Percentiles rank a stretch among this genome's conserved stretches.
phyloP scores from a whole-genome alignment of 768 basidiomycete species.

The Suillus bovinus region DNA sequence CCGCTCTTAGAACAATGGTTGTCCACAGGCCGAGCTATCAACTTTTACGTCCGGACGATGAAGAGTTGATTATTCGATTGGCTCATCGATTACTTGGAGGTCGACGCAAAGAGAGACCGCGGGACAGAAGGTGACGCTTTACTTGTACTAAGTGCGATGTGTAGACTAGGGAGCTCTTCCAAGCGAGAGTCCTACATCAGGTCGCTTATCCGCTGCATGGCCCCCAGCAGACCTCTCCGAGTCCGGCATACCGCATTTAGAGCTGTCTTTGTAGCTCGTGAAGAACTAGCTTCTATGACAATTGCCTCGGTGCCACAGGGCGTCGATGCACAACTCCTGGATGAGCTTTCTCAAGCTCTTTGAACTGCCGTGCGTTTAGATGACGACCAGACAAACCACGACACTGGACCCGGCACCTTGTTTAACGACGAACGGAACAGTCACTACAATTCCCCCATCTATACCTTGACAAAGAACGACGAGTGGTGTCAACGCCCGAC shows the following conservation, averaged over 20 bases:
- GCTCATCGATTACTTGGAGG: background rate
- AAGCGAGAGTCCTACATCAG: background rate
- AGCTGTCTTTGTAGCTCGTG: background rate
- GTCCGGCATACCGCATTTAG: background rate
- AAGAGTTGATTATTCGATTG: background rate
- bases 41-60: background rate
- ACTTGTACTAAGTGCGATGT: background rate
- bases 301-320: background rate
- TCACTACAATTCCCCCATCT: background rate
- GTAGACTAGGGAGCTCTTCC: background rate
- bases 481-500: background rate
- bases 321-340: background rate
- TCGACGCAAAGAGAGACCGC: background rate
- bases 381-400: background rate
- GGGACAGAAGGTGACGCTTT: background rate
- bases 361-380: background rate
- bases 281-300: background rate
- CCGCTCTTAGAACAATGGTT: background rate
- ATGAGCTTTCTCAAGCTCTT: background rate
- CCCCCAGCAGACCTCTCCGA: background rate
- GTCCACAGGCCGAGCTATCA: background rate
- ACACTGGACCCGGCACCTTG: background rate
- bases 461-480: background rate
- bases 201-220: background rate
- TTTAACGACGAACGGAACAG: background rate